Conservation (phyloP, 805 yeast genomes). For the Candida chilensis region DNA sequence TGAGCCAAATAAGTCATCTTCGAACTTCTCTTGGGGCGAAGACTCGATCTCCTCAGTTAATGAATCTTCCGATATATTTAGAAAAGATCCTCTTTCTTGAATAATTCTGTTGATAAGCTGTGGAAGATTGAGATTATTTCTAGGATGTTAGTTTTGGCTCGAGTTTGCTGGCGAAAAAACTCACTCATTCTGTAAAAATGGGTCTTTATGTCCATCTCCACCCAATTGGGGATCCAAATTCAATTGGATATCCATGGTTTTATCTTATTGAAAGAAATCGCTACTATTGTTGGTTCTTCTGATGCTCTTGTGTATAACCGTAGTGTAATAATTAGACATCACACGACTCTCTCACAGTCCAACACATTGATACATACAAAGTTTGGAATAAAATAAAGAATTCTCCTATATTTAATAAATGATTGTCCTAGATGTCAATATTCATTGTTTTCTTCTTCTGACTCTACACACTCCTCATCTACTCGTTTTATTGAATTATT, state of each 20-base stretch:
- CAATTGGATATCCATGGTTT: constrained; percentile 7
- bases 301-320: too few relatives aligned
- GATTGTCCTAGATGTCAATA: too few relatives aligned
- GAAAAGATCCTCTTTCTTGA: constrained; percentile 50
- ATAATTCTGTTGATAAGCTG: constrained; percentile 54
- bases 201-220: constrained; percentile 21
- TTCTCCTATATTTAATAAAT: too few relatives aligned
- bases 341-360: too few relatives aligned
- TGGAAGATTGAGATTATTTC: constrained; percentile 34
- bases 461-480: too few relatives aligned
- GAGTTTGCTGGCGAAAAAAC: constrained; percentile 4
- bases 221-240: constrained; percentile 17
- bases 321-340: too few relatives aligned
- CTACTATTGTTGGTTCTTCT: too few relatives aligned
- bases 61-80: constrained; percentile 46
- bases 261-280: too few relatives aligned
- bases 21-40: not conserved
- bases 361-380: too few relatives aligned
- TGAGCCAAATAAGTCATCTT: constrained; percentile 3
- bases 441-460: too few relatives aligned
- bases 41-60: constrained; percentile 33
- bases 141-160: constrained; percentile 8
- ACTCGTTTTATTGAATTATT: too few relatives aligned
- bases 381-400: too few relatives aligned
- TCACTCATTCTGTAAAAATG: constrained; percentile 28